phyloP scores from a whole-genome alignment of 495 filamentous ascomycete species.

The Hapsidospora chrysogenum region DNA sequence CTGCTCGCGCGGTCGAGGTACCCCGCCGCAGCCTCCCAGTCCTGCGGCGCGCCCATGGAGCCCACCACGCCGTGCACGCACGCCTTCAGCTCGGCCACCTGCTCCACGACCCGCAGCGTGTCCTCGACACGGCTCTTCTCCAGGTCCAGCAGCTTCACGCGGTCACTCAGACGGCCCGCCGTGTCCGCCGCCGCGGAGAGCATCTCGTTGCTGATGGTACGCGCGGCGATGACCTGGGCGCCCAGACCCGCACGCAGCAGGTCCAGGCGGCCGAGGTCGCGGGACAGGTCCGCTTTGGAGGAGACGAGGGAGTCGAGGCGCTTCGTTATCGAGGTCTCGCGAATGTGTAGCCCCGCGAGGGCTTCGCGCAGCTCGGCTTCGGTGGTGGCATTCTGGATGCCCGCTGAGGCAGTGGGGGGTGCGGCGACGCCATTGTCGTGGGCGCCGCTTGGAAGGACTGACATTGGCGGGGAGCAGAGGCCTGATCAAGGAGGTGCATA shows the following conservation, averaged over 20 bases:
- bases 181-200: constrained; percentile 70
- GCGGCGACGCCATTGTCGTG: constrained; percentile 2
- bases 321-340: constrained; percentile 56
- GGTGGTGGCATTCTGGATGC: constrained; percentile 52
- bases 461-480: constrained; percentile 17
- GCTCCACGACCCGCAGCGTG: constrained; percentile 83
- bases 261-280: constrained; percentile 76
- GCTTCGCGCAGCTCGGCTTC: constrained; percentile 63
- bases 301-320: constrained; percentile 60
- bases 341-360: constrained; percentile 53
- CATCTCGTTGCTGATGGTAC: constrained; percentile 74
- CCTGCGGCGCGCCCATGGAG: constrained; percentile 93
- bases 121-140: constrained; percentile 83
- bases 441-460: constrained; percentile 21
- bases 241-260: constrained; percentile 76
- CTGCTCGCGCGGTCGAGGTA: constrained; percentile 71
- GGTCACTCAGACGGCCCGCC: constrained; percentile 68
- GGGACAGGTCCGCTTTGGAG: constrained; percentile 67
- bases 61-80: constrained; percentile 91
- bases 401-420: constrained; percentile 6
- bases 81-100: constrained; percentile 88
- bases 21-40: constrained; percentile 91
- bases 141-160: constrained; percentile 70
- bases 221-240: constrained; percentile 69
- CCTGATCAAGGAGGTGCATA: constrained; percentile 15